Base-by-base conservation (phyloP, 768 basidiomycete species). In the Lactifluus rugatus region DNA sequence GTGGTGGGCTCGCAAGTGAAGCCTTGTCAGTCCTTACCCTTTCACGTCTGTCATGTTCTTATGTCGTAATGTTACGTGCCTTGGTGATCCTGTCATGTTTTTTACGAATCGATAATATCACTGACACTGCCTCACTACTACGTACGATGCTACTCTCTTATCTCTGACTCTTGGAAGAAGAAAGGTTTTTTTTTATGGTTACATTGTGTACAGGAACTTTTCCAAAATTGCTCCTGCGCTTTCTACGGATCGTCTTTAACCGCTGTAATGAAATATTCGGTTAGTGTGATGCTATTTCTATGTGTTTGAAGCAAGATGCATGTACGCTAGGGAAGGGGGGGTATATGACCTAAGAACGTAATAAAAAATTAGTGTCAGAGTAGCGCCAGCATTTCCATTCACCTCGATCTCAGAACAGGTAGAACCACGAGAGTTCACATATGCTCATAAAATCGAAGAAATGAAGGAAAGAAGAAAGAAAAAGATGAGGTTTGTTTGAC, bases 1-100 rank as follows among this genome's bases (percentile, higher is more conserved):
- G 65, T 58, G 56, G 58, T 56, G 62, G 61, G 63, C 10, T 21
- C 50, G 56, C 49, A 53, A 48, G 13, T 53, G 46, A 52, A 52
- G 31, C 41, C 9, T 21, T 46, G 21, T 13, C 34, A 34, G 31
- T 23, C 46, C 25, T 5, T 31, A 39, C 17, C 37, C 21, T 34
- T 25, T 8, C 28, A 28, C 21, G 9, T 42, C 19, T 49, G 21
- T 28, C 14, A 25, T 55, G 58, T 55, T 46, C 58, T 55, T 59
- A 59, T 59, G 53, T 49, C 48, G 11, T 60, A 42, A 56, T 46
- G 26, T 26, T 34, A 10, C 37, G 28, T 10, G 21, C n/a, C 28
- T 42, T 25, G 47, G 28, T 23, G 23, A 25, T 45, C 25, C n/a
- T 1, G 28, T 34, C 13, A 2, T 34, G 31, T 17, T 56, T 32